Conservation (phyloP, 768 basidiomycete genomes). For the Favolaschia claudopus region DNA sequence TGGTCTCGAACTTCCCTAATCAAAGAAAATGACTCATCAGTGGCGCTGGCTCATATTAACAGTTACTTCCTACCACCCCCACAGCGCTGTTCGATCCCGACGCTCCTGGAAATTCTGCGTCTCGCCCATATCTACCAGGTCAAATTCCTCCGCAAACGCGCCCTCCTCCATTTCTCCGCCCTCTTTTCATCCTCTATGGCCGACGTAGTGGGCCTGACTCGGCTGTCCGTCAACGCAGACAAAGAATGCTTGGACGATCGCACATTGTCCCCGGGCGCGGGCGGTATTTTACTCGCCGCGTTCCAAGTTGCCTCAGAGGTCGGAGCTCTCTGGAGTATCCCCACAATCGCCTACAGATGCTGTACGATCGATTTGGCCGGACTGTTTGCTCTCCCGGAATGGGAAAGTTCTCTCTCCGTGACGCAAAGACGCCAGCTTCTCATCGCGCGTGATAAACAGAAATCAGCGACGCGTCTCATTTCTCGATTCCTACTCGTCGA, state of each 20-base stretch:
- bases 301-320: not conserved
- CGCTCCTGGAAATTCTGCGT: not conserved
- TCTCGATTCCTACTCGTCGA: too few relatives aligned
- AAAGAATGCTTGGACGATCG: too few relatives aligned
- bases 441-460: not conserved
- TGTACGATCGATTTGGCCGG: not conserved
- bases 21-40: not conserved
- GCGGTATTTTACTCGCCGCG: too few relatives aligned
- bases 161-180: not conserved
- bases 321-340: conserved; percentile 1
- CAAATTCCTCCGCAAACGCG: not conserved
- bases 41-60: too few relatives aligned
- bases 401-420: not conserved
- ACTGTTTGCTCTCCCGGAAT: not conserved
- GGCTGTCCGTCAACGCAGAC: too few relatives aligned
- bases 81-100: not conserved
- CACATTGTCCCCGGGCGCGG: too few relatives aligned
- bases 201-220: too few relatives aligned
- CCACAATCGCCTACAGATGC: conserved; percentile 4
- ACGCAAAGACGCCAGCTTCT: not conserved
- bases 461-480: not conserved
- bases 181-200: too few relatives aligned
- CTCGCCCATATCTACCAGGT: not conserved
- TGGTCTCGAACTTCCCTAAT: not conserved
- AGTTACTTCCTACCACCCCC: conserved; percentile 7